Conservation (phyloP, 768 basidiomycete genomes). For the Trametes gibbosa region DNA sequence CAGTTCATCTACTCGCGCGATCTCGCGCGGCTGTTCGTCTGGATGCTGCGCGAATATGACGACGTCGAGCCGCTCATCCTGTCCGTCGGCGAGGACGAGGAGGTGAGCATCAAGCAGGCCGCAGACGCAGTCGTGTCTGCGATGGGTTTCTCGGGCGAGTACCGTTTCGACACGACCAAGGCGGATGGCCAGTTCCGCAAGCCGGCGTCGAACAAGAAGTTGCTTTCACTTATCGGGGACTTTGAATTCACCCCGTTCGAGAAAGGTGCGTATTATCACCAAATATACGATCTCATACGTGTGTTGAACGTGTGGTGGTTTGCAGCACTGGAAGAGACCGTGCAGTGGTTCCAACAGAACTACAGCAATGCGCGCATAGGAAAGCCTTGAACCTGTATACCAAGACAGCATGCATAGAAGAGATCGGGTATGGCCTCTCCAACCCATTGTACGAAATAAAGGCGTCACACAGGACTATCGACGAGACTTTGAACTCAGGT, state of each 20-base stretch:
- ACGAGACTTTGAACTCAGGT: no score
- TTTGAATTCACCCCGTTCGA: conserved; percentile 95
- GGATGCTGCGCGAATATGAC: conserved; percentile 87
- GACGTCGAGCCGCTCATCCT: conserved; percentile 92
- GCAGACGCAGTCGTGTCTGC: conserved; percentile 89
- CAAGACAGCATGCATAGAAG: not conserved
- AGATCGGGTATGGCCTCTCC: not conserved
- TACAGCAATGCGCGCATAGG: conserved; percentile 70
- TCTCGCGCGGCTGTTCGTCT: conserved; percentile 93
- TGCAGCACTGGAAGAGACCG: conserved; percentile 70
- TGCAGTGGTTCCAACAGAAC: conserved; percentile 87
- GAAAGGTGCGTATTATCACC: conserved; percentile 49
- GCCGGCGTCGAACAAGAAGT: conserved; percentile 90
- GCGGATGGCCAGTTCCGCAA: conserved; percentile 96
- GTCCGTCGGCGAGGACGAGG: conserved; percentile 91
- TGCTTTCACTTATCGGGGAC: conserved; percentile 68
- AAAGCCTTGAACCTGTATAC: conserved; percentile 20
- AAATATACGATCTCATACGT: not conserved
- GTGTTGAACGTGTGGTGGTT: not conserved
- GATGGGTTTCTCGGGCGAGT: conserved; percentile 75
- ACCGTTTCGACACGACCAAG: conserved; percentile 74
- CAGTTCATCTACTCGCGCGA: conserved; percentile 98
- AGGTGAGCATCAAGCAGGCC: conserved; percentile 89
- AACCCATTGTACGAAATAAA: not conserved
- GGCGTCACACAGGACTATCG: no score